These are phyloP conservation scores for Pyricularia grisea DNA, from an alignment of 2,329 filamentous ascomycete species.

Conservation along the genomic window DNA sequence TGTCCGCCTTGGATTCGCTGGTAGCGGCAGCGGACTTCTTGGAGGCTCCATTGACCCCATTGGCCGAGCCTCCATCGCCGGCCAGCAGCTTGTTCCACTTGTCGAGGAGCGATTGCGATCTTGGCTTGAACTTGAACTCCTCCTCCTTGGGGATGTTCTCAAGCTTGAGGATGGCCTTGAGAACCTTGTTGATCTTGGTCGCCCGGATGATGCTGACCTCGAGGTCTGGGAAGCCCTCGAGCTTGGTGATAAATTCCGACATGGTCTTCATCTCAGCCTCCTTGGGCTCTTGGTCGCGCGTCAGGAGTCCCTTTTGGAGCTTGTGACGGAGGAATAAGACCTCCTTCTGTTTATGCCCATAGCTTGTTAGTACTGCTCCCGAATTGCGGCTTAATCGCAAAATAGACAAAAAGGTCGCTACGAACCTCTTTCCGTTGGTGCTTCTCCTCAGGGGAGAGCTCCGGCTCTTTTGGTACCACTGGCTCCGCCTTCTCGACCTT, in stretches of 20 bases:
- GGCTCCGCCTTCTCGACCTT: slow-evolving; percentile 37
- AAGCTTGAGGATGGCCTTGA: slow-evolving; percentile 89
- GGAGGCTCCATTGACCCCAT: slow-evolving; percentile 38
- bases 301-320: slow-evolving; percentile 87
- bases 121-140: slow-evolving; percentile 79
- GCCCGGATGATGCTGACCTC: slow-evolving; percentile 80
- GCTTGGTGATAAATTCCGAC: slow-evolving; percentile 67
- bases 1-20: slow-evolving; percentile 23
- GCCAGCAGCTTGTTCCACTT: slow-evolving; percentile 84
- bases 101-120: slow-evolving; percentile 69
- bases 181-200: slow-evolving; percentile 98
- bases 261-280: slow-evolving; percentile 74
- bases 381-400: background rate
- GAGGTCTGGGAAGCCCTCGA: slow-evolving; percentile 71
- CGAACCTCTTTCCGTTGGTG: slow-evolving; percentile 49
- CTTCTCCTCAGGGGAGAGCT: slow-evolving; percentile 48
- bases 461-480: slow-evolving; percentile 41
- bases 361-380: background rate
- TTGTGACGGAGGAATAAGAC: slow-evolving; percentile 93
- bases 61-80: slow-evolving; percentile 37
- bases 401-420: slow-evolving; percentile 5
- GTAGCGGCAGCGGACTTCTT: slow-evolving; percentile 17
- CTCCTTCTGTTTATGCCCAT: slow-evolving; percentile 42
- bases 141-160: slow-evolving; percentile 78
- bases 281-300: slow-evolving; percentile 74